Evolutionary conservation across 2,329 filamentous ascomycete genomes (phyloP).

Genomic region (Orbilia ellipsospora): DNA sequence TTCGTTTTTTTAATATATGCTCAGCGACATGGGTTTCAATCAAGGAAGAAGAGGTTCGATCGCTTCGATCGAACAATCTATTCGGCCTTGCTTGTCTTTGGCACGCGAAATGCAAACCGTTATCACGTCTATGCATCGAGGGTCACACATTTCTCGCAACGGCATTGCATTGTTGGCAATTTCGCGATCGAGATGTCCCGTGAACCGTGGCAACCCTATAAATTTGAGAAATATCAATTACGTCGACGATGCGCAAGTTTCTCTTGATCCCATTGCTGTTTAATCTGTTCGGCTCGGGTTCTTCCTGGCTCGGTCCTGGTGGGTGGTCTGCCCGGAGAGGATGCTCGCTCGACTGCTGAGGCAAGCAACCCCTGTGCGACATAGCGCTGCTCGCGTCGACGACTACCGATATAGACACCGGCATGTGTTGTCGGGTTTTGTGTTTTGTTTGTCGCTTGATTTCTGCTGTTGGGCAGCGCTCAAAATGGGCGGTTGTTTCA

Average conservation of each 20-base stretch:
- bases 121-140: too few relatives aligned
- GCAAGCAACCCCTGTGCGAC: not conserved
- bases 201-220: too few relatives aligned
- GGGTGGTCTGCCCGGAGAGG: not conserved
- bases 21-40: slow-evolving; percentile 29
- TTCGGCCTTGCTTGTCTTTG: too few relatives aligned
- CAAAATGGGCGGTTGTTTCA: slow-evolving; percentile 15
- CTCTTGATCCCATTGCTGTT: not conserved
- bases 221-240: slow-evolving; percentile 3
- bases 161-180: not conserved
- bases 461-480: too few relatives aligned
- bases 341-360: not conserved
- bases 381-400: not conserved
- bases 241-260: slow-evolving; percentile 18
- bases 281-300: slow-evolving; percentile 1
- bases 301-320: not conserved
- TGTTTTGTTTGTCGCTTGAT: too few relatives aligned
- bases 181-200: not conserved
- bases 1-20: slow-evolving; percentile 45
- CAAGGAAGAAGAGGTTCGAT: slow-evolving; percentile 37
- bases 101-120: too few relatives aligned
- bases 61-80: slow-evolving; percentile 18
- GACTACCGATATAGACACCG: not conserved
- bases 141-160: slow-evolving; percentile 1
- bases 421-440: too few relatives aligned